Percentiles rank a stretch among this genome's conserved stretches.
These are phyloP conservation scores for Phellopilus nigrolimitatus DNA, from an alignment of 1,284 basidiomycete species.

Conservation along the genomic window DNA sequence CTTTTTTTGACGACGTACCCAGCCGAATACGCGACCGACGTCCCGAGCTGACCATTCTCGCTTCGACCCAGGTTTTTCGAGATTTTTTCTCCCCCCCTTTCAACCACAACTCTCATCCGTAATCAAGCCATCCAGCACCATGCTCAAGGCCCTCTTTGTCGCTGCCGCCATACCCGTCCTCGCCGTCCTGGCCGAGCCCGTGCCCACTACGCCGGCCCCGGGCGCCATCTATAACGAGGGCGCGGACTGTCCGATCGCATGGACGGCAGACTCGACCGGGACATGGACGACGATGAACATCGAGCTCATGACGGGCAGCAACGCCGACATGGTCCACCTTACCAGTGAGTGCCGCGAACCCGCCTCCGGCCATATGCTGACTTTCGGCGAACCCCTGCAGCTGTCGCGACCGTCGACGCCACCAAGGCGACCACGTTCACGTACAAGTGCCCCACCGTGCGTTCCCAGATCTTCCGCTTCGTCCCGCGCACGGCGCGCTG, in stretches of 20 bases:
- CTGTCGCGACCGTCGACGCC: conserved; percentile 62
- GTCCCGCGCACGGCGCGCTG: conserved; percentile 6
- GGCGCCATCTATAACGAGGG: conserved; percentile 55
- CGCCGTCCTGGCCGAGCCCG: conserved; percentile 43
- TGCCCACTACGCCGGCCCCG: conserved; percentile 51
- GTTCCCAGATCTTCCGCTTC: background rate
- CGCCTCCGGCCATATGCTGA: background rate
- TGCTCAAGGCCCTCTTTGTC: conserved; percentile 40
- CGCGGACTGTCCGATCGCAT: conserved; percentile 45
- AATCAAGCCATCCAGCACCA: conserved; percentile 24
- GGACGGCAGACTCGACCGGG: conserved; percentile 51
- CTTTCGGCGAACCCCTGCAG: conserved; percentile 29
- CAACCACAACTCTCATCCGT: conserved; percentile 4
- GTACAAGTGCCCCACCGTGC: conserved; percentile 67
- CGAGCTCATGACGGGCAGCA: conserved; percentile 76
- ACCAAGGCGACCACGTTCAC: conserved; percentile 42
- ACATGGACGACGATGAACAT: conserved; percentile 65
- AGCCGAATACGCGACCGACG: no score
- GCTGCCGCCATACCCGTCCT: conserved; percentile 38
- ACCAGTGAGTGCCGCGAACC: conserved; percentile 45
- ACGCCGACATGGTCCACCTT: conserved; percentile 64
- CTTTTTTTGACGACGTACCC: background rate
- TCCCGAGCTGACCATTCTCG: background rate
- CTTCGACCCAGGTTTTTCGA: background rate
- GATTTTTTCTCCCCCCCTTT: background rate